Percentiles rank a stretch among this genome's conserved stretches.
phyloP scores from a whole-genome alignment of 1,284 basidiomycete species.

The Ustilago trichophora region DNA sequence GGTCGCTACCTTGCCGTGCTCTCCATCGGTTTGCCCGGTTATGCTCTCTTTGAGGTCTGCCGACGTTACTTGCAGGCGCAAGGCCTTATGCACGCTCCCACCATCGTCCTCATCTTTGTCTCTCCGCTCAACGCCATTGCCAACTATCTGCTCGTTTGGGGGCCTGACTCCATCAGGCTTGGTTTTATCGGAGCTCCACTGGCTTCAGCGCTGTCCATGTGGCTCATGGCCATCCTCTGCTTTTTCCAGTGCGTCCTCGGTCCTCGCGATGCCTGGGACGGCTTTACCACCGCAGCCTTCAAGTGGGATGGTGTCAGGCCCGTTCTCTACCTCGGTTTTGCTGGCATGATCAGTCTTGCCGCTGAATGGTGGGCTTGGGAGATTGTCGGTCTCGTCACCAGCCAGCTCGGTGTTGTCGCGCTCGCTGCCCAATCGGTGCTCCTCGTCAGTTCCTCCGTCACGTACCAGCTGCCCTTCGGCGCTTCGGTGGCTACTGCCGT shows the following conservation, averaged over 20 bases:
- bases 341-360: constrained; percentile 73
- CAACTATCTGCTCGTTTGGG: constrained; percentile 79
- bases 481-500: constrained; percentile 83
- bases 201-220: constrained; percentile 87
- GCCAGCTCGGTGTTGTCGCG: constrained; percentile 67
- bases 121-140: constrained; percentile 86
- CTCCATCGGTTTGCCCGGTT: constrained; percentile 85
- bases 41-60: constrained; percentile 70
- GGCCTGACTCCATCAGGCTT: constrained; percentile 70
- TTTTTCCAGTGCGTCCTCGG: constrained; percentile 69
- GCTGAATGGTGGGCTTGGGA: constrained; percentile 95
- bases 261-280: constrained; percentile 84
- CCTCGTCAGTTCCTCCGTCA: constrained; percentile 76
- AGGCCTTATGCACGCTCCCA: constrained; percentile 86
- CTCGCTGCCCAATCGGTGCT: constrained; percentile 76
- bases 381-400: constrained; percentile 69
- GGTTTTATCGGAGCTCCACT: constrained; percentile 94
- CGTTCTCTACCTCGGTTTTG: constrained; percentile 54
- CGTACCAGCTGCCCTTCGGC: constrained; percentile 85
- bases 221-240: constrained; percentile 74
- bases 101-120: constrained; percentile 81
- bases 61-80: constrained; percentile 62
- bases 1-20: constrained; percentile 78
- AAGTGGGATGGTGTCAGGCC: constrained; percentile 47
- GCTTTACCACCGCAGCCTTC: constrained; percentile 71